Conservation (phyloP, 2,329 filamentous ascomycete species). For the Rutstroemia sp. region DNA sequence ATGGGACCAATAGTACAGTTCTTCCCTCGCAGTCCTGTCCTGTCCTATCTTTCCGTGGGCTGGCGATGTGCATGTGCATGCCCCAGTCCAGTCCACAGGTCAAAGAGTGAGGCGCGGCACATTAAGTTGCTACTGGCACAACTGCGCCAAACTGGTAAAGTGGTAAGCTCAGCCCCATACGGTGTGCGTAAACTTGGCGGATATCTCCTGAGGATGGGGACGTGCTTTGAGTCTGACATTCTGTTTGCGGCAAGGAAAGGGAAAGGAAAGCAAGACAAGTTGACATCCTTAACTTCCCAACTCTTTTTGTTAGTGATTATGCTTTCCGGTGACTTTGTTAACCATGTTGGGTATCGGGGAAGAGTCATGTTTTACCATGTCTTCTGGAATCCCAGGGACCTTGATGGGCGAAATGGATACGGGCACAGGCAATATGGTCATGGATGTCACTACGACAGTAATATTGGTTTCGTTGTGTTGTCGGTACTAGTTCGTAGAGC, state of each 20-base stretch:
- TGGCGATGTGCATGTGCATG: neutral
- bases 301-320: too few relatives aligned
- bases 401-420: too few relatives aligned
- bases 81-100: neutral
- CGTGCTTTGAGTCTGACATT: too few relatives aligned
- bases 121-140: neutral
- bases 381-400: too few relatives aligned
- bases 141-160: neutral
- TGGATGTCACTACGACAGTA: neutral
- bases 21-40: neutral
- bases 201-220: conserved; percentile 6
- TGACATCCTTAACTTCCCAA: too few relatives aligned
- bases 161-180: conserved; percentile 9
- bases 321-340: too few relatives aligned
- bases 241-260: too few relatives aligned
- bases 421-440: neutral
- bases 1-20: too few relatives aligned
- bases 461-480: neutral
- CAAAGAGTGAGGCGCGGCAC: conserved; percentile 2
- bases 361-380: neutral
- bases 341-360: too few relatives aligned
- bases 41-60: neutral
- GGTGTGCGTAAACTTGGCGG: conserved; percentile 4
- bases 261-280: too few relatives aligned
- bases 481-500: neutral